Conservation (phyloP, 140 eudicot genomes). For the Flaveria floridana region DNA sequence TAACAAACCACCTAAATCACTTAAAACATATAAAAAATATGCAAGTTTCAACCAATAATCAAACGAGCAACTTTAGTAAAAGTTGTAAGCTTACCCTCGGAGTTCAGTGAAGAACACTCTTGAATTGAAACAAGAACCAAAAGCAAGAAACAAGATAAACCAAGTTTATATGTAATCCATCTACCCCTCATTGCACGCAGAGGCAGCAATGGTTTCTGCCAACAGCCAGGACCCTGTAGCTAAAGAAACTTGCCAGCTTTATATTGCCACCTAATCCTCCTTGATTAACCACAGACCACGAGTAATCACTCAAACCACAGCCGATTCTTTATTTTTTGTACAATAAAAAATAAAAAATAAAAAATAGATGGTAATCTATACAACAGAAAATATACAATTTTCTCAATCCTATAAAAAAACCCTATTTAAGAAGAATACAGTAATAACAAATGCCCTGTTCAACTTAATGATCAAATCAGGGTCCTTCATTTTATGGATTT, state of each 20-base stretch:
- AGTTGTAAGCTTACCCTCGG: constrained; percentile 55
- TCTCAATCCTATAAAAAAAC: constrained; percentile 28
- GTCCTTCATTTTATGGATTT: constrained; percentile 53
- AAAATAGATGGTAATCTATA: constrained; percentile 26
- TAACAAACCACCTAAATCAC: constrained; percentile 13
- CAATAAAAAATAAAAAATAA: constrained; percentile 1
- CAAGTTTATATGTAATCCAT: constrained; percentile 52
- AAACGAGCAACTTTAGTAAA: background rate
- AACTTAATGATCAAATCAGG: constrained; percentile 42
- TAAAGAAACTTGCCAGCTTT: constrained; percentile 59
- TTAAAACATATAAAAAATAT: background rate
- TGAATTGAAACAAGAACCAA: constrained; percentile 49
- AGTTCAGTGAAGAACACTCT: constrained; percentile 58
- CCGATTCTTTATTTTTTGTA: constrained; percentile 8
- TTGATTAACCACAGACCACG: constrained; percentile 35
- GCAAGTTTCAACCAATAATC: background rate
- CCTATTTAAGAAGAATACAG: constrained; percentile 31
- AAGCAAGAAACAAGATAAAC: constrained; percentile 42
- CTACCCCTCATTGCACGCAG: constrained; percentile 70
- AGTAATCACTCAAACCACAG: constrained; percentile 32
- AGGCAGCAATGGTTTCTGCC: constrained; percentile 59
- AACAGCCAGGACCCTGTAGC: constrained; percentile 59
- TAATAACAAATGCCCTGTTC: constrained; percentile 41
- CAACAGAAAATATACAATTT: constrained; percentile 15
- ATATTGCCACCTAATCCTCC: constrained; percentile 39